Conservation (phyloP, 805 yeast genomes). For the Millerozyma miso region DNA sequence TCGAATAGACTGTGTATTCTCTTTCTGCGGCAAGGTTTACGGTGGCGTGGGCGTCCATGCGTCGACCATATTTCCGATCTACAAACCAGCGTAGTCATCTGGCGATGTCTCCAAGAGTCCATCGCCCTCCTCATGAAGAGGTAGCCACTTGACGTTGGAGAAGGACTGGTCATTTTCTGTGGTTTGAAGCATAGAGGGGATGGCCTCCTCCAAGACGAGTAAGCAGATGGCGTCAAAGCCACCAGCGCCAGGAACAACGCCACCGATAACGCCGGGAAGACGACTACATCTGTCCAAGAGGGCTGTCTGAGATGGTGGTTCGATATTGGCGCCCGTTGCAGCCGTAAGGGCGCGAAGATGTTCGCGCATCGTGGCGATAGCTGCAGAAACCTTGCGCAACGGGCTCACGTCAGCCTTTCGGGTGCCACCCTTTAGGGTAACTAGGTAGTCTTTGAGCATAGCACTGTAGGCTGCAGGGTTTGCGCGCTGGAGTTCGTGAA, state of each 20-base stretch:
- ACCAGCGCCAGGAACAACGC: constrained; percentile 99
- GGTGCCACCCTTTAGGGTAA: constrained; percentile 3
- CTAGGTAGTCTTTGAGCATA: constrained; percentile 14
- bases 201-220: constrained; percentile 48
- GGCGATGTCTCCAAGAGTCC: constrained; percentile 54
- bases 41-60: neutral
- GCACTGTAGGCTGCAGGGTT: constrained; percentile 34
- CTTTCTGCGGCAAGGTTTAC: too few relatives aligned
- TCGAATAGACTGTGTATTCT: too few relatives aligned
- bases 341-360: constrained; percentile 58
- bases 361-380: constrained; percentile 50
- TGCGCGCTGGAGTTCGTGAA: constrained; percentile 29
- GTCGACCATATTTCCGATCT: neutral
- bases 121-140: constrained; percentile 54
- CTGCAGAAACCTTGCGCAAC: constrained; percentile 29
- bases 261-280: constrained; percentile 78
- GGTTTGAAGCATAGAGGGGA: constrained; percentile 21
- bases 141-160: constrained; percentile 59
- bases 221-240: constrained; percentile 91
- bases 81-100: constrained; percentile 23
- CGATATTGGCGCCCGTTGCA: constrained; percentile 78
- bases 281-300: constrained; percentile 50
- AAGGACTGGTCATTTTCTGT: constrained; percentile 27
- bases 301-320: constrained; percentile 72
- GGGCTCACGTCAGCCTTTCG: neutral